Conservation (phyloP, 2,329 filamentous ascomycete genomes). For the Microdochium paspali region DNA sequence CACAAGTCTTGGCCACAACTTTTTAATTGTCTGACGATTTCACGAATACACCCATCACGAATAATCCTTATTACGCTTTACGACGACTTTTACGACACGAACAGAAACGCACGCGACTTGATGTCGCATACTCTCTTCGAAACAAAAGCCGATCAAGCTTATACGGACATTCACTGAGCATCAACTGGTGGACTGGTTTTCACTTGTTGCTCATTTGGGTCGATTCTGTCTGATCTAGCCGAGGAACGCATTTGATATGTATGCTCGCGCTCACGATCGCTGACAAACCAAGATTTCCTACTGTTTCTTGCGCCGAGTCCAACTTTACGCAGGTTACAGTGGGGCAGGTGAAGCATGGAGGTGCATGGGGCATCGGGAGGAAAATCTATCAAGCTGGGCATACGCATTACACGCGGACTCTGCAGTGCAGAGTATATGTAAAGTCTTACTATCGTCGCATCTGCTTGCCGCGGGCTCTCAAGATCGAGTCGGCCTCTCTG, state of each 20-base stretch:
- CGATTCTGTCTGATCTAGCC: not conserved
- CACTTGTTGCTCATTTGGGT: not conserved
- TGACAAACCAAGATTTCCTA: not conserved
- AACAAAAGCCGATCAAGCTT: slow-evolving; percentile 14
- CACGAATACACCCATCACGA: slow-evolving; percentile 23
- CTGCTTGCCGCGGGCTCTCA: not conserved
- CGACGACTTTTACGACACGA: slow-evolving; percentile 16
- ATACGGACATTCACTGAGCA: slow-evolving; percentile 14
- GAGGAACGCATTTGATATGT: not conserved
- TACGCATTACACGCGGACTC: not conserved
- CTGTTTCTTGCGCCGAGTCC: not conserved
- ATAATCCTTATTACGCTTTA: slow-evolving; percentile 30
- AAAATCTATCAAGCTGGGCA: not conserved
- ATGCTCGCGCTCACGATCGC: not conserved
- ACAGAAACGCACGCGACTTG: slow-evolving; percentile 18
- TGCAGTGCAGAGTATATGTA: slow-evolving; percentile 1
- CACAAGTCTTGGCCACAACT: slow-evolving; percentile 24
- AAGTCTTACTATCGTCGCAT: not conserved
- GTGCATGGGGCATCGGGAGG: not conserved
- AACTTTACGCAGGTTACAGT: not conserved
- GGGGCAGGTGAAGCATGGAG: not conserved
- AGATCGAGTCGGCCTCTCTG: not conserved
- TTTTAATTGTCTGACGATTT: slow-evolving; percentile 28
- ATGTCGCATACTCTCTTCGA: slow-evolving; percentile 19
- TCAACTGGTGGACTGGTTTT: slow-evolving; percentile 1